These are phyloP conservation scores for Leonotis leonurus DNA, from an alignment of 257 asterid genomes.

Conservation along the genomic window DNA sequence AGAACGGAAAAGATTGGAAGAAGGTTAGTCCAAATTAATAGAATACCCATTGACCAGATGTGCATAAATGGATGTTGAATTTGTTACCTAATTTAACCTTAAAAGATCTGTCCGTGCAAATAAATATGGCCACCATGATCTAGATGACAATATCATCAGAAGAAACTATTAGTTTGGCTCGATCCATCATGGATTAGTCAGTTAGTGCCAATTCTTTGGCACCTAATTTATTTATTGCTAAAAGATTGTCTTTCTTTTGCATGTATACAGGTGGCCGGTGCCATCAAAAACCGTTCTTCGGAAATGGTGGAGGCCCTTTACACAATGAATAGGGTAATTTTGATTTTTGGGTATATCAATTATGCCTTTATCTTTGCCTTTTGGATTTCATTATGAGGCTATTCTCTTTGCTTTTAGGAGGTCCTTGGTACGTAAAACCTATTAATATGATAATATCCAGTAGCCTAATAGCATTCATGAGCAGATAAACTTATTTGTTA, in stretches of 20 bases:
- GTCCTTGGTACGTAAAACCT: neutral
- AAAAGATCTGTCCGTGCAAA: neutral
- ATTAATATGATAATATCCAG: no score
- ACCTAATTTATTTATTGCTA: constrained; percentile 14
- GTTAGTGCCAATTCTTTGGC: constrained; percentile 5
- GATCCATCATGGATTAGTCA: constrained; percentile 5
- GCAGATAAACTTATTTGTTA: neutral
- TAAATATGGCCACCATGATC: constrained; percentile 2
- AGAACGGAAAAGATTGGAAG: constrained; percentile 78
- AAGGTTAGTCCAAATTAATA: no score
- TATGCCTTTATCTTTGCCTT: neutral
- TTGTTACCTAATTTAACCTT: constrained; percentile 11
- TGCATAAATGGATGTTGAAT: constrained; percentile 17
- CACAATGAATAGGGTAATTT: constrained; percentile 52
- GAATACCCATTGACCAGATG: neutral
- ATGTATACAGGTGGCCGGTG: constrained; percentile 57
- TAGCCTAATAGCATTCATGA: neutral
- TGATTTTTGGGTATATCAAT: neutral
- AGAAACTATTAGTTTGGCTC: constrained; percentile 5
- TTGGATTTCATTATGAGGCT: neutral
- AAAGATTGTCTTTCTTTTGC: constrained; percentile 6
- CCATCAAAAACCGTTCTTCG: constrained; percentile 51
- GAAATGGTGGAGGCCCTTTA: constrained; percentile 90
- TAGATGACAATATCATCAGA: neutral
- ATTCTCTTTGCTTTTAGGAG: neutral